A percentile compares a stretch with the other conserved stretches of the same genome.
Conservation (phyloP, 345 rosid genomes). For the Eucalyptus sp. region DNA sequence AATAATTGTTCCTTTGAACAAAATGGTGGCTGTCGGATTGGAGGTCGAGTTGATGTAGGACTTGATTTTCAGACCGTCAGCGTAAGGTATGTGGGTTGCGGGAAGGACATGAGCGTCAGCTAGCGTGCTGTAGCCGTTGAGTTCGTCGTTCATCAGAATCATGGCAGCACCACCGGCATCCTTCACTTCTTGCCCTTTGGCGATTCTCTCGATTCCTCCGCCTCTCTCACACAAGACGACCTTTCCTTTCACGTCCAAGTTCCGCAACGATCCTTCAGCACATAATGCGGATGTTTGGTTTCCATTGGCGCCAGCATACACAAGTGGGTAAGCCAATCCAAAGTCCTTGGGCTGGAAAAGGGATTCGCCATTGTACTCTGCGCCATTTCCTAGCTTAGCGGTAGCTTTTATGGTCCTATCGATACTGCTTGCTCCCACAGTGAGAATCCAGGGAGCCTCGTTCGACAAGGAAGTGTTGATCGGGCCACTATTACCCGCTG, state of each 20-base stretch:
- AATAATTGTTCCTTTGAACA: slow-evolving; percentile 5
- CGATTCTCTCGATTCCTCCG: neutral
- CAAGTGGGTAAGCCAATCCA: slow-evolving; percentile 1
- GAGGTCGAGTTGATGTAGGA: slow-evolving; percentile 1
- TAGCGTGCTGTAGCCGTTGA: neutral
- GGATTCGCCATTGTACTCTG: slow-evolving; percentile 4
- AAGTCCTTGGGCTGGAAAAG: slow-evolving; percentile 14
- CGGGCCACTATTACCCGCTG: slow-evolving; percentile 27
- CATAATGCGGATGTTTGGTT: neutral
- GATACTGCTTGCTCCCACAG: slow-evolving; percentile 25
- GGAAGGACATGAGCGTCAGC: slow-evolving; percentile 5
- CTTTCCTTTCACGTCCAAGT: neutral
- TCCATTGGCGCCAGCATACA: slow-evolving; percentile 3
- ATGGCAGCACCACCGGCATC: neutral
- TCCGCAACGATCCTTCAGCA: neutral
- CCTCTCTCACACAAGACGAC: neutral
- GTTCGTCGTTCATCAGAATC: neutral
- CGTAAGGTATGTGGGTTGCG: neutral
- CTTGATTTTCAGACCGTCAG: neutral
- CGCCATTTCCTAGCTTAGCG: slow-evolving; percentile 17
- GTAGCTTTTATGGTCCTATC: slow-evolving; percentile 24
- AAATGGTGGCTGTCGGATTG: neutral
- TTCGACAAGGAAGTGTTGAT: slow-evolving; percentile 12
- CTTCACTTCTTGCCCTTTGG: slow-evolving; percentile 3
- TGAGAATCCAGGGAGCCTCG: slow-evolving; percentile 33